Base-by-base conservation (phyloP, 768 basidiomycete genomes). In the Harrya chromipes region DNA sequence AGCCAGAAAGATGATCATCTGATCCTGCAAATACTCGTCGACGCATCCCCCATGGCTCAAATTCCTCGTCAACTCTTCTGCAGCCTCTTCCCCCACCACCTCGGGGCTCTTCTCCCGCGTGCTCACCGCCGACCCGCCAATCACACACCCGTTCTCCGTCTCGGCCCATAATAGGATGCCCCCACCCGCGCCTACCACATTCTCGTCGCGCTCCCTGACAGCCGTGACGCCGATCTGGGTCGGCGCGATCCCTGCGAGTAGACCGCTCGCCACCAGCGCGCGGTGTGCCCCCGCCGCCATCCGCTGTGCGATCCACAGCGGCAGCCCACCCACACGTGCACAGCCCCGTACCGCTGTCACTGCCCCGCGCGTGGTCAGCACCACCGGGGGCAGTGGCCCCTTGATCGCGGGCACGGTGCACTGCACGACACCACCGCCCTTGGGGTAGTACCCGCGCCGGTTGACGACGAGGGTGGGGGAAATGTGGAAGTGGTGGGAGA, bases 81-180 rank as follows among this genome's bases (percentile, higher is more conserved):
- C 87, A 17, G 88, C 87, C 47, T 76, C 75, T 37, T 73, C 70
- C 12, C 86, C 88, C 9, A 87, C 76, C 2, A 55, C 53, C 42
- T 64, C 65, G 0, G 81, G 74, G 13, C 72, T 59, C 43, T 70
- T 66, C 14, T 74, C 73, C 55, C 80, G 83, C 24, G 65, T 67
- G 13, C 85, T 83, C 24, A 87, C 72, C 2, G 85, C 82, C 52
- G 83, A 84, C 3, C 86, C 87, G 1, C 81, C 85, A 17, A 90
- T 72, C 26, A 83, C 63, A 40, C 85, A 86, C 1, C 85, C 87
- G 13, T 72, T 73, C 33, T 79, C 79, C 20, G 87, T 78, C 66
- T 87, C 83, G 0, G 87, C 88, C 84, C 85, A 87, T 13, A 90
- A 64, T 2, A 87, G 72, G 47, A 90, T 81, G 0, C 88, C 87